Evolutionary conservation across 345 rosid species (phyloP), one percentile per base, ranked within the genome.

Genomic region (Raphanus raphanistrum): DNA sequence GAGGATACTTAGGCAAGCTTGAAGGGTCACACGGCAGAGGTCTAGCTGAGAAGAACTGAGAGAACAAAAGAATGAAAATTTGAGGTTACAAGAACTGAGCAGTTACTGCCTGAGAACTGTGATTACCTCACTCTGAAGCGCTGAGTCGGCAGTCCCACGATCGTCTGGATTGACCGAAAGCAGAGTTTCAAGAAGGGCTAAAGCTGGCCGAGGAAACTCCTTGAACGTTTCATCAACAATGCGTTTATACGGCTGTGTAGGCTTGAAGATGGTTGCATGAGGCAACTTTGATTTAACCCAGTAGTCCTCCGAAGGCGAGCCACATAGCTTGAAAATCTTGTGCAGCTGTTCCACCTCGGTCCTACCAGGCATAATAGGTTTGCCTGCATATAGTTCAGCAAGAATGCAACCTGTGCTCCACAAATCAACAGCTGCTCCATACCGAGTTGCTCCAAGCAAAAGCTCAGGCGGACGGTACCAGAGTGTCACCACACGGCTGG

Each of bases 281-380:
- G 99, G 99, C 88, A 95, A 77, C 86, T 87, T 95, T 1, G 99
- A 90, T 76, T 92, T 95, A 69, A 84, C 87, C 99, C 99, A 95
- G 66, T 92, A 95, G 29, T 92, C 97, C 76, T 92, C 99, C 0
- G 97, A 83, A 52, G 99, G 99, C 1, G 99, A 95, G 69, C 99
- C 99, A 83, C 99, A 95, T 17, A 95, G 91, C 85, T 95, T 95
- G 83, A 92, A 95, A 66, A 95, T 95, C 84, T 95, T 95, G 87
- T 95, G 99, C 77, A 95, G 75, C 84, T 95, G 99, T 86, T 95
- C 99, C 79, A 92, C 98, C 99, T 95, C 99, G 12, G 99, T 95
- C 88, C 98, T 88, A 85, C 99, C 99, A 36, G 98, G 99, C 99
- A 95, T 92, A n/a, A 95, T 92, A 71, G 98, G 99, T 85, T 95